Evolutionary conservation across 1,284 basidiomycete genomes (phyloP).

Genomic region (Mycena citricolor): DNA sequence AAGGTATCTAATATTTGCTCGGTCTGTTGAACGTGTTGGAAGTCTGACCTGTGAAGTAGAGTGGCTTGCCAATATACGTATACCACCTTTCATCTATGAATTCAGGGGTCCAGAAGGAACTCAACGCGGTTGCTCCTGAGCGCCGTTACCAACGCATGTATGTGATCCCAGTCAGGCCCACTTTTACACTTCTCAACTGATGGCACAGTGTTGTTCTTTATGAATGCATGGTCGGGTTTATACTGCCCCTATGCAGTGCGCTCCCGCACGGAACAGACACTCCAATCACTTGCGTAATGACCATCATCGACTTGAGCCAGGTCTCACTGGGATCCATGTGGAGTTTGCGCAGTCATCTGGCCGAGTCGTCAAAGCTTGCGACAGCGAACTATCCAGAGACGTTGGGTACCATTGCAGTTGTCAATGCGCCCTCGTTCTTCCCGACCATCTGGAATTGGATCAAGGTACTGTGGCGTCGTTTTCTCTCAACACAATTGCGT

Average conservation of each 20-base stretch:
- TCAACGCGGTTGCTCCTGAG: conserved; percentile 51
- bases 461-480: conserved; percentile 48
- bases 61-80: conserved; percentile 71
- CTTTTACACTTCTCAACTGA: not conserved
- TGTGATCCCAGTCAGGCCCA: conserved; percentile 12
- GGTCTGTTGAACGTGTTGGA: too few species aligned
- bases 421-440: conserved; percentile 78
- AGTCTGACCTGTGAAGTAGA: too few species aligned
- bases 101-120: conserved; percentile 52
- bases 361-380: conserved; percentile 70
- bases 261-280: conserved; percentile 58
- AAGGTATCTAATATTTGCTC: too few species aligned
- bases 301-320: conserved; percentile 72
- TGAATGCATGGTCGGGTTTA: conserved; percentile 66
- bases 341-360: conserved; percentile 65
- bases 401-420: conserved; percentile 59
- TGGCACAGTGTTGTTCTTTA: conserved; percentile 48
- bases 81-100: conserved; percentile 62
- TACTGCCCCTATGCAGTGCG: conserved; percentile 61
- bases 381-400: conserved; percentile 82
- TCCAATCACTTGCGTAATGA: conserved; percentile 62
- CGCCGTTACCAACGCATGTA: conserved; percentile 72
- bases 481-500: not conserved
- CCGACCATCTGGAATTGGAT: conserved; percentile 79
- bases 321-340: conserved; percentile 66